These are phyloP conservation scores for Calophaca sinica DNA, from an alignment of 306 rosid genomes.

Conservation along the genomic window DNA sequence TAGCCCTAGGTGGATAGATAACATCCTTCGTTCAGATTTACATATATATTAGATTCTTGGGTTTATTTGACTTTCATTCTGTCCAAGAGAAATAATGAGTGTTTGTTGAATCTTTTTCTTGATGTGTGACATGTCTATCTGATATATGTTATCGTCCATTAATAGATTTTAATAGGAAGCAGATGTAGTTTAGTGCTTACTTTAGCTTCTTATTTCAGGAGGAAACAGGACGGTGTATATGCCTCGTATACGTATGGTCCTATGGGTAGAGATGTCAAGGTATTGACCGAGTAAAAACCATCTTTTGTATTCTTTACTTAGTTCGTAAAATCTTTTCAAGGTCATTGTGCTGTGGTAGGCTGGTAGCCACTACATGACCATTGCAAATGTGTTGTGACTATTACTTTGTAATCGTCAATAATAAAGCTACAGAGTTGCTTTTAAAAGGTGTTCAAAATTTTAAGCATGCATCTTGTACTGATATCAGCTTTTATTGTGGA, in stretches of 20 bases:
- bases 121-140: constrained; percentile 13
- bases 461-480: constrained; percentile 40
- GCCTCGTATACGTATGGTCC: constrained; percentile 80
- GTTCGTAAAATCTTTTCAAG: constrained; percentile 17
- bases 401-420: constrained; percentile 18
- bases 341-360: neutral
- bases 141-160: constrained; percentile 1
- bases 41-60: neutral
- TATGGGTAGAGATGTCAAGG: constrained; percentile 71
- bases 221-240: constrained; percentile 81
- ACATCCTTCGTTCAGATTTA: constrained; percentile 18
- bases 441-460: neutral
- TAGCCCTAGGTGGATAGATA: constrained; percentile 73
- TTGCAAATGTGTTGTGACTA: constrained; percentile 5
- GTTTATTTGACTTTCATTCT: constrained; percentile 33
- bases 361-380: neutral
- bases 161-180: neutral
- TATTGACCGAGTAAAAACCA: constrained; percentile 42
- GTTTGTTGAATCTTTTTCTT: constrained; percentile 9
- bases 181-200: constrained; percentile 41
- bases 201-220: constrained; percentile 55
- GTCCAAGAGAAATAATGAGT: neutral
- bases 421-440: constrained; percentile 14
- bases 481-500: constrained; percentile 25
- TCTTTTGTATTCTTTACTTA: neutral